Base-by-base conservation (phyloP, 495 filamentous ascomycete species). In the Delitschia confertaspora region DNA sequence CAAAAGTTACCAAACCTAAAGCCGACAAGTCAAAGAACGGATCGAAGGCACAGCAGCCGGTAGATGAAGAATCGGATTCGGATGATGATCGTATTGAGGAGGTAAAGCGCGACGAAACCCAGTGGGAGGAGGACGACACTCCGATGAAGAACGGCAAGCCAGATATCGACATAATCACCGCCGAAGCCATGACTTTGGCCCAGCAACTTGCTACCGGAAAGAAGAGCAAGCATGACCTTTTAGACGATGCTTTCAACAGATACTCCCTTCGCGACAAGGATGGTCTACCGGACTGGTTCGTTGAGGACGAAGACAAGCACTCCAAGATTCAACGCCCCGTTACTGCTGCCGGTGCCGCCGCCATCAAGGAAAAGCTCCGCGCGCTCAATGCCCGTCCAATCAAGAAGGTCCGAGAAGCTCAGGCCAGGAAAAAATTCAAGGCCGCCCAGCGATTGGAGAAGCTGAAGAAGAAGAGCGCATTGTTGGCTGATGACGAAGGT, bases 81-180 rank as follows among this genome's bases (percentile, higher is more conserved):
- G 56, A 53, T 11, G 53, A 62, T 6, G 58, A 40, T 27, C 56
- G 48, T 23, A 69, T 73, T 23, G 73, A 76, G 32, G 56, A 66
- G 24, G 75, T 80, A 20, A 77, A 74, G 33, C 63, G 55, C 24
- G 70, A 76, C 11, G 73, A 78, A n/a, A 69, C 75, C 6, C 75
- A 82, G 45, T 80, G 73, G 71, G 83, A 86, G 51, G 72, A 80
- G 22, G 65, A 74, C 32, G 71, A 75, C 8, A 81, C 83, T 55
- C 78, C 78, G 24, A 55, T 52, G 34, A 57, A 54, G 24, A 63
- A 69, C 53, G 37, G 18, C n/a, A 53, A 41, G 10, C 49, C 64
- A 78, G 87, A 94, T 51, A 95, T 99, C 68, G 85, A 95, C 61
- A 95, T 99, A 56, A 91, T 96, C 54, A 99, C 91, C 6, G 91